Evolutionary conservation across 306 rosid genomes (phyloP).

Genomic region (Senna tora): DNA sequence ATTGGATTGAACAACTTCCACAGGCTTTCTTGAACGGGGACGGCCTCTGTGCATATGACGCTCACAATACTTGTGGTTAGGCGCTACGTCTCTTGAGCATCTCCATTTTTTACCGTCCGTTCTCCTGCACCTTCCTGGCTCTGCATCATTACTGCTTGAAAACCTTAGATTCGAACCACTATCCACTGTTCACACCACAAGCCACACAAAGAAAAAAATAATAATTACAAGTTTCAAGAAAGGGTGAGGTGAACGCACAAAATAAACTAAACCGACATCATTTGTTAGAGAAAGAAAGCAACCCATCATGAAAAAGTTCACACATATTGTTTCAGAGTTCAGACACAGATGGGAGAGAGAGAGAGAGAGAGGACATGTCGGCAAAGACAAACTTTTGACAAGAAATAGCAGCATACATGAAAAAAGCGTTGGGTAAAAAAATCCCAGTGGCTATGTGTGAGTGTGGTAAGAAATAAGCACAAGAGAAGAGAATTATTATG

Average conservation of each 20-base stretch:
- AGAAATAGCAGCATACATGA: neutral
- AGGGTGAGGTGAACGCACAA: neutral
- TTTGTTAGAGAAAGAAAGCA: slow-evolving; percentile 9
- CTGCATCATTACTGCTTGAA: slow-evolving; percentile 60
- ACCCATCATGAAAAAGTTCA: slow-evolving; percentile 34
- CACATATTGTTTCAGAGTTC: slow-evolving; percentile 18
- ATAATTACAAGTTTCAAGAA: slow-evolving; percentile 31
- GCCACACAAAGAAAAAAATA: neutral
- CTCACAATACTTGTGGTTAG: slow-evolving; percentile 79
- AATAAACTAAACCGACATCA: slow-evolving; percentile 11
- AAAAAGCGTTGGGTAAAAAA: neutral
- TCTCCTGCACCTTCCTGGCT: slow-evolving; percentile 80
- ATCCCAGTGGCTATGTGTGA: neutral
- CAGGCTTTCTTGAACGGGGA: slow-evolving; percentile 99
- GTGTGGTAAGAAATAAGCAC: neutral
- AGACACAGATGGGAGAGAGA: neutral
- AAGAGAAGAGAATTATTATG: neutral
- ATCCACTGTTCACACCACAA: slow-evolving; percentile 40
- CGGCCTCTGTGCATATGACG: slow-evolving; percentile 94
- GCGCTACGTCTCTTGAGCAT: slow-evolving; percentile 82
- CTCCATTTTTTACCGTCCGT: slow-evolving; percentile 95
- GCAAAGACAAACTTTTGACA: slow-evolving; percentile 34
- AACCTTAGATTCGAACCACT: slow-evolving; percentile 58
- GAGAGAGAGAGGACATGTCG: neutral
- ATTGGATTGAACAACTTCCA: slow-evolving; percentile 55